Evolutionary conservation across 345 rosid species (phyloP), one percentile per base, ranked within the genome.

Genomic region (Salix suchowensis): DNA sequence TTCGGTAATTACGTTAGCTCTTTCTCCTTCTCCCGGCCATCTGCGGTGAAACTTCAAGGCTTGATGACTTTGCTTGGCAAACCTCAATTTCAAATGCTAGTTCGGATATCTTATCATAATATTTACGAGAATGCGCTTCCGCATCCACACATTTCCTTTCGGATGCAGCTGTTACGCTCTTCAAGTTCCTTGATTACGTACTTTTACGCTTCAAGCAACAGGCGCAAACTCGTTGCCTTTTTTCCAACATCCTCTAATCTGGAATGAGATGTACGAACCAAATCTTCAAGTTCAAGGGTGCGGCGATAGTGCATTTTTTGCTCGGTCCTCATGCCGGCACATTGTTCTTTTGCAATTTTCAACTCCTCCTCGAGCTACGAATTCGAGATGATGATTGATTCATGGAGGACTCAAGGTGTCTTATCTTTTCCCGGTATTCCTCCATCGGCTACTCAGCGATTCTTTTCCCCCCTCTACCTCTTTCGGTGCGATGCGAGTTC

Each of bases 101-200:
- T 78, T 92, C 93, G 69, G 88, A 84, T 54, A 79, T 86, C 86
- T 87, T 86, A 65, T 82, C 81, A 3, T 84, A 75, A 82, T 88
- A 64, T 74, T 82, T 84, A 75, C 85, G 84, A 44, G 92, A 85
- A 58, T 88, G 90, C 30, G 86, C 89, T 82, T 94, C 99, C 34
- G 91, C 82, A 48, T 88, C 91, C 11, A 68, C 87, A 58, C 79
- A 84, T 84, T 90, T 94, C 86, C 85, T 96, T 82, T 94, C 93
- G 54, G 94, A 76, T 48, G 84, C 60, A 76, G n/a, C 86, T 78
- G 67, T 89, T 73, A 81, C 90, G 97, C 80, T 92, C 97, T 81
- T 91, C 97, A 74, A 92, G 97, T 80, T 96, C 98, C 82, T 91
- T 96, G 77, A 90, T 96, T 84, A 92, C 88, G 81, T 84, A 85